These are phyloP conservation scores for Calonectria multiphialidica DNA, from an alignment of 2,329 filamentous ascomycete genomes.

Conservation along the genomic window DNA sequence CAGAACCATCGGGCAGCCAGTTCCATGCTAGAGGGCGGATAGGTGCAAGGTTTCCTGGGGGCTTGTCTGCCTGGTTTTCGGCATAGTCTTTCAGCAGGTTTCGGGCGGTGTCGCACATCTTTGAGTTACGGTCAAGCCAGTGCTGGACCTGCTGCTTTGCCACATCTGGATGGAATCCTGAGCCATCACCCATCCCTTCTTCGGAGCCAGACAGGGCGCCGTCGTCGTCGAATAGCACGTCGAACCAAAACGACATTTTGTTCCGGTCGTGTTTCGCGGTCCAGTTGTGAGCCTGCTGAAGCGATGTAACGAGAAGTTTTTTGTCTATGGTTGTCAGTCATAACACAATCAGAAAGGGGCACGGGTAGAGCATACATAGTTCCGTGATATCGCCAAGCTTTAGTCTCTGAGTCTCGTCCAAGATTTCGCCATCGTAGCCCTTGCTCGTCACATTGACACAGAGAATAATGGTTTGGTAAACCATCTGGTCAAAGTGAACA, in stretches of 20 bases:
- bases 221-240: conserved; percentile 73
- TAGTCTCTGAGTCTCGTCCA: conserved; percentile 67
- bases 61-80: conserved; percentile 60
- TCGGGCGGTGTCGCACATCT: conserved; percentile 68
- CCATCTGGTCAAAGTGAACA: conserved; percentile 74
- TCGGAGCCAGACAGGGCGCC: conserved; percentile 60
- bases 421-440: conserved; percentile 73
- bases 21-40: conserved; percentile 68
- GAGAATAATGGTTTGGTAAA: conserved; percentile 74
- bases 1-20: conserved; percentile 60
- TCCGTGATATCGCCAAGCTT: conserved; percentile 75
- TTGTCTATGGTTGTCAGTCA: conserved; percentile 62
- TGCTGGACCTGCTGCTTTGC: conserved; percentile 72
- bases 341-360: background rate
- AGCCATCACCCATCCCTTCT: conserved; percentile 64
- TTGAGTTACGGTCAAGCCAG: conserved; percentile 72
- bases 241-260: conserved; percentile 78
- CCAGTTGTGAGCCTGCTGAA: conserved; percentile 78
- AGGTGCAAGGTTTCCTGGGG: conserved; percentile 62
- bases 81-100: conserved; percentile 68
- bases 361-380: conserved; percentile 63
- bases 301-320: conserved; percentile 73
- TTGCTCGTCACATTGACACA: conserved; percentile 77
- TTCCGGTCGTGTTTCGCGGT: conserved; percentile 77
- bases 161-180: conserved; percentile 66